Evolutionary conservation across 2,329 filamentous ascomycete species (phyloP).

Genomic region (Leptosphaerulina australis): DNA sequence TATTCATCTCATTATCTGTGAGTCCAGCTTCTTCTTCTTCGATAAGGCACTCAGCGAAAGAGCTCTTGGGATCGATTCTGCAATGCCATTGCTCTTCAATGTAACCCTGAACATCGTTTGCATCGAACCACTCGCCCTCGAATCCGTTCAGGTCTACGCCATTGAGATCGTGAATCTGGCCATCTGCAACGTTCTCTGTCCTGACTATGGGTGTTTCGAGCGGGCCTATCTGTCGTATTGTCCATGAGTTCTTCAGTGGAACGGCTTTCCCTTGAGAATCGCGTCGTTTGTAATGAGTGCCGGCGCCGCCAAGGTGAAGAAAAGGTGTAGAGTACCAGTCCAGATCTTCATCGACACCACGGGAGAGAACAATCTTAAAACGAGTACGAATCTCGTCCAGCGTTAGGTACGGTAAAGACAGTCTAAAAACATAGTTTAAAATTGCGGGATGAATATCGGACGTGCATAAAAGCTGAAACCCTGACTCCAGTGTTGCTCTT

Average conservation of each 20-base stretch:
- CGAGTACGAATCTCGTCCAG: slow-evolving; percentile 48
- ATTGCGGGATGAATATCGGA: slow-evolving; percentile 32
- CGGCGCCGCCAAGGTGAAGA: slow-evolving; percentile 69
- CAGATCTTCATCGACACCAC: slow-evolving; percentile 56
- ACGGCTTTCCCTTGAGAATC: slow-evolving; percentile 47
- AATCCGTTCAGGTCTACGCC: slow-evolving; percentile 65
- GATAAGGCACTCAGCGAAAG: slow-evolving; percentile 60
- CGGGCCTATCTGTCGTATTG: slow-evolving; percentile 42
- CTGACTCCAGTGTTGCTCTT: slow-evolving; percentile 67
- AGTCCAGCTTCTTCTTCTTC: slow-evolving; percentile 27
- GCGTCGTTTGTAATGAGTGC: slow-evolving; percentile 65
- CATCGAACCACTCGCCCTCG: slow-evolving; percentile 77
- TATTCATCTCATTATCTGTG: slow-evolving; percentile 17
- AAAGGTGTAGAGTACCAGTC: slow-evolving; percentile 67
- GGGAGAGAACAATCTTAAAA: slow-evolving; percentile 50
- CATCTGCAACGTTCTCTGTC: slow-evolving; percentile 22
- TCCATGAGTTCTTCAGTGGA: slow-evolving; percentile 41
- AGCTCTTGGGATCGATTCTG: slow-evolving; percentile 64
- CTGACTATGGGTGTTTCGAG: slow-evolving; percentile 37
- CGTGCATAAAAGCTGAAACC: slow-evolving; percentile 64
- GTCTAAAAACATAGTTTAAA: slow-evolving; percentile 66
- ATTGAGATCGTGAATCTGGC: slow-evolving; percentile 28
- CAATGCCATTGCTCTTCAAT: slow-evolving; percentile 66
- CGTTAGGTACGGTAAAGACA: slow-evolving; percentile 66
- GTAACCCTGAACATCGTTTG: slow-evolving; percentile 77